phyloP scores from a whole-genome alignment of 2,329 filamentous ascomycete genomes.

The Venturia effusa region DNA sequence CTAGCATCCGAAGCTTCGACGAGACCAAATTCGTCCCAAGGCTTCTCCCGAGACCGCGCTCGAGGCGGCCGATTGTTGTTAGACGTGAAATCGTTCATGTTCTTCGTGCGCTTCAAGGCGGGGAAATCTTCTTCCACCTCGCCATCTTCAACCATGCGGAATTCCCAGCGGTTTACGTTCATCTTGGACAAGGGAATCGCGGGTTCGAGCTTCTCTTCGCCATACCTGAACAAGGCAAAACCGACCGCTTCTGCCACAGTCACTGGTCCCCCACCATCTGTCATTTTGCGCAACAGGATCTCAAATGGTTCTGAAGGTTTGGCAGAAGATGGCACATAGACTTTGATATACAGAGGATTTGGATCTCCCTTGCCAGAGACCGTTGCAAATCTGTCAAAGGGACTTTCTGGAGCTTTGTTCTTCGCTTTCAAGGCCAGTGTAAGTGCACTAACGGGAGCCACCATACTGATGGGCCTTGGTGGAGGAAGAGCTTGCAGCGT shows the following conservation, averaged over 20 bases:
- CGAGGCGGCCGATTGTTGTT: slow-evolving; percentile 62
- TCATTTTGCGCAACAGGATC: slow-evolving; percentile 57
- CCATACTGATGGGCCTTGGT: slow-evolving; percentile 59
- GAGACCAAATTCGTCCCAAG: slow-evolving; percentile 74
- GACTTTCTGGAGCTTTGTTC: slow-evolving; percentile 56
- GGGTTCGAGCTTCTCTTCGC: slow-evolving; percentile 64
- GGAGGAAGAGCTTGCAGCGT: slow-evolving; percentile 58
- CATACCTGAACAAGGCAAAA: slow-evolving; percentile 65
- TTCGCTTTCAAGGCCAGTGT: slow-evolving; percentile 64
- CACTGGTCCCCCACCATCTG: slow-evolving; percentile 59
- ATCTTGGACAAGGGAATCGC: slow-evolving; percentile 52
- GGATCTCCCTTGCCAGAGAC: slow-evolving; percentile 69
- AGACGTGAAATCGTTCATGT: slow-evolving; percentile 65
- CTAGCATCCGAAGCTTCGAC: slow-evolving; percentile 60
- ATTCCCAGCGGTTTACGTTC: slow-evolving; percentile 72
- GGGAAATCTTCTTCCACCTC: slow-evolving; percentile 82
- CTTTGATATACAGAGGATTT: slow-evolving; percentile 63
- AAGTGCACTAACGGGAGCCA: slow-evolving; percentile 60
- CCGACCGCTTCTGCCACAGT: slow-evolving; percentile 75
- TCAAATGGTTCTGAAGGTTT: slow-evolving; percentile 56
- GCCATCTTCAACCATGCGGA: slow-evolving; percentile 75
- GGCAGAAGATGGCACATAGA: slow-evolving; percentile 63
- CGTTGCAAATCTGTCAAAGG: slow-evolving; percentile 66
- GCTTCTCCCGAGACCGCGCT: slow-evolving; percentile 59
- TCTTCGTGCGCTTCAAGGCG: slow-evolving; percentile 61